Evolutionary conservation across 139 green algal species (phyloP).

Genomic region (Chlamydomonas schloesseri): DNA sequence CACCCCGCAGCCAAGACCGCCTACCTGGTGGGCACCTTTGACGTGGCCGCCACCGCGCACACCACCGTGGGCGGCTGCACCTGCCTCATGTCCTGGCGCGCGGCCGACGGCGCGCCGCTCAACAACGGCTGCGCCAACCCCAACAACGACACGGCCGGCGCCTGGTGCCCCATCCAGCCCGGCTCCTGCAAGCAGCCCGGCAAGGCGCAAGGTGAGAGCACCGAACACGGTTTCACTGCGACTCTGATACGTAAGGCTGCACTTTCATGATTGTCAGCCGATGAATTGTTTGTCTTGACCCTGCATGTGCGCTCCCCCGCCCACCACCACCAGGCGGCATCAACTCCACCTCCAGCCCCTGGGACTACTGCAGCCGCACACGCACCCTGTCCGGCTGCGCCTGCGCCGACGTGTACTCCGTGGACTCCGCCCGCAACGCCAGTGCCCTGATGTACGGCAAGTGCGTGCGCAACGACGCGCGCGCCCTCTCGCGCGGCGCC

Average conservation of each 20-base stretch:
- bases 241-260: too few relatives aligned
- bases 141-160: neutral
- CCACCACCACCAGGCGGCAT: conserved; percentile 6
- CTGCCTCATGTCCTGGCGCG: conserved; percentile 49
- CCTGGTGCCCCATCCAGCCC: conserved; percentile 16
- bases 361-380: conserved; percentile 44
- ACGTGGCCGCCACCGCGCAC: conserved; percentile 2
- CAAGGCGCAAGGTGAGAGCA: neutral
- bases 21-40: conserved; percentile 41
- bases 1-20: conserved; percentile 14
- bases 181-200: neutral
- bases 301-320: too few relatives aligned
- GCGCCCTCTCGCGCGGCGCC: neutral
- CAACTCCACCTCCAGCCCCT: neutral
- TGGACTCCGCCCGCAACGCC: conserved; percentile 2
- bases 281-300: too few relatives aligned
- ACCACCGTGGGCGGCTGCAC: conserved; percentile 56
- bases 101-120: neutral
- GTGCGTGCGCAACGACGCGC: conserved; percentile 2
- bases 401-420: conserved; percentile 41
- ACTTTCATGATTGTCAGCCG: too few relatives aligned
- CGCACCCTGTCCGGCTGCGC: conserved; percentile 52
- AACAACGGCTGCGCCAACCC: conserved; percentile 47
- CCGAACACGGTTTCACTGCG: too few relatives aligned
- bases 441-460: conserved; percentile 3